These are phyloP conservation scores for Starmerella floricola DNA, from an alignment of 805 yeast species.

Conservation along the genomic window DNA sequence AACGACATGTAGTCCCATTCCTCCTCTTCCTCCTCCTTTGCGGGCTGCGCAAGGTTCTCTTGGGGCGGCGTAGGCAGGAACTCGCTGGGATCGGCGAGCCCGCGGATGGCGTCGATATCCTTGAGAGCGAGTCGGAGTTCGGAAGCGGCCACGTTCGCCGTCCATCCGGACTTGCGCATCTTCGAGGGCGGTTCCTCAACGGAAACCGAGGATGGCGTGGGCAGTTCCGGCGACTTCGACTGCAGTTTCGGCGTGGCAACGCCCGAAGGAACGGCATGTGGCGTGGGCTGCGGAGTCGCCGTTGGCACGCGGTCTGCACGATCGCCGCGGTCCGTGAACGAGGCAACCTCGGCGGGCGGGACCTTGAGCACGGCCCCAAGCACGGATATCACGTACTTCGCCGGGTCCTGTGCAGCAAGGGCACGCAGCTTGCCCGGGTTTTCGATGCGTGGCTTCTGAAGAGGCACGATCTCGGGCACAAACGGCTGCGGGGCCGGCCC, in stretches of 20 bases:
- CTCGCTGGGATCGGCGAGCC: conserved; percentile 11
- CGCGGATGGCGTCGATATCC: conserved; percentile 25
- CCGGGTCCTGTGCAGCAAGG: conserved; percentile 26
- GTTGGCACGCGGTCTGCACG: not conserved
- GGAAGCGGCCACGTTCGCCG: conserved; percentile 25
- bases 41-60: conserved; percentile 1
- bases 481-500: conserved; percentile 5
- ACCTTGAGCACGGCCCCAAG: conserved; percentile 29
- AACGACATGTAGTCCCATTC: conserved; percentile 19
- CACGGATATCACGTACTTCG: conserved; percentile 26
- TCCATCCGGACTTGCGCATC: conserved; percentile 11
- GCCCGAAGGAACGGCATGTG: conserved; percentile 10
- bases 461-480: conserved; percentile 9
- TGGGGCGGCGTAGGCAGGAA: conserved; percentile 19
- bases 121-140: conserved; percentile 28
- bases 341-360: conserved; percentile 25
- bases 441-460: conserved; percentile 20
- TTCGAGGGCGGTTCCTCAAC: conserved; percentile 6
- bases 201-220: not conserved
- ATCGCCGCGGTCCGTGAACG: conserved; percentile 7
- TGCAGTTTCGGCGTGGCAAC: too few relatives aligned
- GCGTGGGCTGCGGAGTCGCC: not conserved
- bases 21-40: not conserved
- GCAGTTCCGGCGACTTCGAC: not conserved
- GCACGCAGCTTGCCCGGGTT: conserved; percentile 23